A percentile compares a stretch with the other conserved stretches of the same genome.
These are phyloP conservation scores for Neofusicoccum laricinum DNA, from an alignment of 2,329 filamentous ascomycete genomes.

Conservation along the genomic window DNA sequence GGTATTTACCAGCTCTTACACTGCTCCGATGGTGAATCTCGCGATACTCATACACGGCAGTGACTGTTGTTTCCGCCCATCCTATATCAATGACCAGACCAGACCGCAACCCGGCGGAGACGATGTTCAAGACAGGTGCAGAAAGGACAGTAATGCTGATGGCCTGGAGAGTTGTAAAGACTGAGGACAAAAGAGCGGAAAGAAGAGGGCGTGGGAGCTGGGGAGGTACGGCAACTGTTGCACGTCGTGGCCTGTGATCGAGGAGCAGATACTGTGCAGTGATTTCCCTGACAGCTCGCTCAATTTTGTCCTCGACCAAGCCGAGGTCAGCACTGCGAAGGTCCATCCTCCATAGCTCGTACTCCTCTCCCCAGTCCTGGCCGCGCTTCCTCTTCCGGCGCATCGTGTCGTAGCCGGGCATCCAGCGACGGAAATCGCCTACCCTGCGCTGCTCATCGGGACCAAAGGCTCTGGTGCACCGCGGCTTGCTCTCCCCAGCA, in stretches of 20 bases:
- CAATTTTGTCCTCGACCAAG: conserved; percentile 81
- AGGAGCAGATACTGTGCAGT: conserved; percentile 72
- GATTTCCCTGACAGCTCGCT: conserved; percentile 74
- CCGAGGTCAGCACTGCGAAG: conserved; percentile 70
- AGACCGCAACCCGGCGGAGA: conserved; percentile 81
- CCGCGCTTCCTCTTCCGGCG: conserved; percentile 48
- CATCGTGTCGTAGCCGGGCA: conserved; percentile 50
- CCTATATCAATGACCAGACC: conserved; percentile 86
- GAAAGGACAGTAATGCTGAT: conserved; percentile 80
- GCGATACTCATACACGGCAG: conserved; percentile 85
- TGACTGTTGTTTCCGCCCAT: conserved; percentile 86
- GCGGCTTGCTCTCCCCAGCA: conserved; percentile 73
- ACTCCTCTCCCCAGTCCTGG: conserved; percentile 59
- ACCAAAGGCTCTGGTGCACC: conserved; percentile 68
- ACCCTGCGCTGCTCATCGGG: conserved; percentile 73
- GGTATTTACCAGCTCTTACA: conserved; percentile 68
- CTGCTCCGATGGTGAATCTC: conserved; percentile 71
- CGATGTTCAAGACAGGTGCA: conserved; percentile 67
- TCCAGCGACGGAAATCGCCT: conserved; percentile 78
- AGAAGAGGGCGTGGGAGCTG: conserved; percentile 74
- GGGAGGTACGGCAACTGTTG: conserved; percentile 74
- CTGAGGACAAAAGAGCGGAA: conserved; percentile 68
- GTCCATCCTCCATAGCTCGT: conserved; percentile 78
- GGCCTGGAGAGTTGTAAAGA: conserved; percentile 78
- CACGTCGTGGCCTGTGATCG: conserved; percentile 71